Base-by-base conservation (phyloP, 345 rosid genomes). In the Aquilaria yunnanensis region DNA sequence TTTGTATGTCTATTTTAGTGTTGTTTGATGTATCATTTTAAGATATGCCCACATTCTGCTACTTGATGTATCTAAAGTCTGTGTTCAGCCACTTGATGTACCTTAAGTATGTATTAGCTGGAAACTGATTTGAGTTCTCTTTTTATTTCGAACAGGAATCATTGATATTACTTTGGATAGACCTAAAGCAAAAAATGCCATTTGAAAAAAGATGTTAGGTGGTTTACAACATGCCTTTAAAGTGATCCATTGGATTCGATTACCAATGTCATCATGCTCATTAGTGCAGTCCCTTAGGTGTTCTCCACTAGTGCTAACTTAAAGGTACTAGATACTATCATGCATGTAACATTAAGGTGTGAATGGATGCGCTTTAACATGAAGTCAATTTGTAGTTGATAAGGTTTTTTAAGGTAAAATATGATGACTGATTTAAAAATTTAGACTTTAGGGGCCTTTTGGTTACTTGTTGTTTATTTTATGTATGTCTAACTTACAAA, bases 271-370 rank as follows among this genome's bases (percentile, higher is more conserved):
- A 86, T 83, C 47, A 57, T 90, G 85, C 77, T 90, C 34, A 70
- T 63, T 61, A 93, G 98, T 64, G 74, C 82, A 32, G 90, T 88
- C 71, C 95, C 96, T 5, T 81, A 80, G 33, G 83, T 76, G 53
- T 93, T 93, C 74, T 93, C 96, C 51, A 92, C 96, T 32, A 97
- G 98, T 14, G 98, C 97, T 65, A 96, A 93, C 82, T 79, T 93
- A 51, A 93, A 90, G 97, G 94, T 87, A 75, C 50, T 47, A 37
- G 43, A 37, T 37, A 37, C 43, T 37, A 37, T 37, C 8, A 37
- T 9, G 43, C 43, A 37, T 37, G 43, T 9, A 4, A 37, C 43
- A 37, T 5, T 37, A 9, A 4, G 43, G 43, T 37, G 5, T 37
- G 8, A 37, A 37, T 37, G 43, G 43, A 37, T 37, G 43, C 7